Evolutionary conservation across 768 basidiomycete species (phyloP).

Genomic region (Ephemerocybe angulata): DNA sequence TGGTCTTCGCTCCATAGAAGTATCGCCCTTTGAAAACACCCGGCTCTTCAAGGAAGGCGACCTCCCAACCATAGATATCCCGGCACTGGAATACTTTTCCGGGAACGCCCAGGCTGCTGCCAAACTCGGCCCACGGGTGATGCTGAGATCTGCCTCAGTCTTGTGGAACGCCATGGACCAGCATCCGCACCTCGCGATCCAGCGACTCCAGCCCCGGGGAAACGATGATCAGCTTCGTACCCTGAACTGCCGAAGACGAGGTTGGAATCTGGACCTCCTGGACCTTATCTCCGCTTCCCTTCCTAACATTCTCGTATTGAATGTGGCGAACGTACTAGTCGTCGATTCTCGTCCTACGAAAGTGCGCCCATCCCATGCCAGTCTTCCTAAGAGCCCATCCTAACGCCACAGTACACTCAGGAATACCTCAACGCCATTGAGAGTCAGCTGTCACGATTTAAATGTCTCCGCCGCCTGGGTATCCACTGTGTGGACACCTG

Average conservation of each 20-base stretch:
- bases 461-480: conserved; percentile 27
- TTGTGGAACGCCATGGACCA: conserved; percentile 32
- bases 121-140: conserved; percentile 21
- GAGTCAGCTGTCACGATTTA: conserved; percentile 27
- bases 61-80: conserved; percentile 21
- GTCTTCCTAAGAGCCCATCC: neutral
- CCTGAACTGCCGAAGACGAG: conserved; percentile 33
- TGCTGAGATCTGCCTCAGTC: conserved; percentile 33
- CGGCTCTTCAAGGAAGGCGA: conserved; percentile 3
- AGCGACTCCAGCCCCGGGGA: conserved; percentile 25
- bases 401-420: conserved; percentile 5
- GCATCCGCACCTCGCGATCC: conserved; percentile 27
- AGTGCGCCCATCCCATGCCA: conserved; percentile 17
- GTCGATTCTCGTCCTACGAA: conserved; percentile 28
- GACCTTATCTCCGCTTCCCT: conserved; percentile 30
- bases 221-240: conserved; percentile 31
- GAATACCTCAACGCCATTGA: conserved; percentile 27
- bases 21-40: conserved; percentile 29
- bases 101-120: conserved; percentile 32
- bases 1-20: conserved; percentile 30
- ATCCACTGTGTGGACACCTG: conserved; percentile 32
- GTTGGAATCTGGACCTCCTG: conserved; percentile 39
- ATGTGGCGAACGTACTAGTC: conserved; percentile 34
- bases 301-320: conserved; percentile 31
- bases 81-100: conserved; percentile 30